Percentiles rank a stretch among this genome's conserved stretches.
These are phyloP conservation scores for Pyrenophora tritici-repentis DNA, from an alignment of 2,329 filamentous ascomycete genomes.

Conservation along the genomic window DNA sequence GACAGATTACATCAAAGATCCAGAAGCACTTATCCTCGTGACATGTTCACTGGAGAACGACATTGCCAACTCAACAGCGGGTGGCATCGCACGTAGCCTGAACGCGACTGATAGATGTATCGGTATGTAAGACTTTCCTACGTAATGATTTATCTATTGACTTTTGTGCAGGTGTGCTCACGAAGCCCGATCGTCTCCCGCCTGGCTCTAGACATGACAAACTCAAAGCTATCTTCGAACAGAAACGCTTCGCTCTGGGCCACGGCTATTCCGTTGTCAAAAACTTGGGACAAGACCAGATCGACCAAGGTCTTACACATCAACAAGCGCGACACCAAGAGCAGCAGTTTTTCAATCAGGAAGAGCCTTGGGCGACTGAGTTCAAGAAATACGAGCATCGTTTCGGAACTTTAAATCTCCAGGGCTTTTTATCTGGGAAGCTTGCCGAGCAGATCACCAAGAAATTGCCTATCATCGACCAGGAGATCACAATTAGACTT, in stretches of 20 bases:
- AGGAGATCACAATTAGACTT: constrained; percentile 55
- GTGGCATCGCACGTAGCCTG: constrained; percentile 56
- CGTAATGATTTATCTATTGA: too few species aligned
- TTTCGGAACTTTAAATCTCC: constrained; percentile 60
- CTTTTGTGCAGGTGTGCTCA: constrained; percentile 69
- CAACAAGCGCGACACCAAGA: constrained; percentile 56
- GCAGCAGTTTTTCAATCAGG: constrained; percentile 54
- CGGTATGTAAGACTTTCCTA: constrained; percentile 26
- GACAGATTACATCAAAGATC: constrained; percentile 68
- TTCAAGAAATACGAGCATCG: constrained; percentile 49
- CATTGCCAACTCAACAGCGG: constrained; percentile 73
- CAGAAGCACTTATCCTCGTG: constrained; percentile 76
- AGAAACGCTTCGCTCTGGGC: constrained; percentile 65
- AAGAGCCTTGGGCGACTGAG: constrained; percentile 52
- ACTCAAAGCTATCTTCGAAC: constrained; percentile 68
- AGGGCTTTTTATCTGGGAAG: constrained; percentile 54
- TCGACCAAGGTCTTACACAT: constrained; percentile 53
- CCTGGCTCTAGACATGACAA: constrained; percentile 54
- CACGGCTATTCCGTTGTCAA: constrained; percentile 82
- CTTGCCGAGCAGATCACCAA: constrained; percentile 52
- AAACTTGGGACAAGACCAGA: constrained; percentile 61
- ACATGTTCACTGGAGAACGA: constrained; percentile 79
- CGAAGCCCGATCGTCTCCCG: constrained; percentile 78
- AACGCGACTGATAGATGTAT: constrained; percentile 52
- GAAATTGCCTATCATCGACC: constrained; percentile 51